These are phyloP conservation scores for Apiospora arundinis DNA, from an alignment of 2,329 filamentous ascomycete species.

Conservation along the genomic window DNA sequence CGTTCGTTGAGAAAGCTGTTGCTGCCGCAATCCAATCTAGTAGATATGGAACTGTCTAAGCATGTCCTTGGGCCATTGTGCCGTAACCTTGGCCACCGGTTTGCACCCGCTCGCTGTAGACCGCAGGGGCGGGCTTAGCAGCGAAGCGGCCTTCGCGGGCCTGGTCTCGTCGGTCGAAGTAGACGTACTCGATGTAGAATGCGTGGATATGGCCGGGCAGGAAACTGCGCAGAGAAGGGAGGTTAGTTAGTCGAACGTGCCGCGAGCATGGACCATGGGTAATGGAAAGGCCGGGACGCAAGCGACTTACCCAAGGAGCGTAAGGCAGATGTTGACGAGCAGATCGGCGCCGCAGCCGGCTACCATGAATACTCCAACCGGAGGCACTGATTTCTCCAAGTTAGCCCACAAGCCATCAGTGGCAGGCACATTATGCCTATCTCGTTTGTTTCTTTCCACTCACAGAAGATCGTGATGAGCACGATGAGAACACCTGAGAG, in stretches of 20 bases:
- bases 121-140: conserved; percentile 65
- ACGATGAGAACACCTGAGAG: conserved; percentile 56
- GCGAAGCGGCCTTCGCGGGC: conserved; percentile 62
- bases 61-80: conserved; percentile 47
- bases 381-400: conserved; percentile 60
- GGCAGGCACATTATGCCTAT: neutral
- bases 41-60: neutral
- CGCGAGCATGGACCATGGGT: neutral
- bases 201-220: conserved; percentile 81
- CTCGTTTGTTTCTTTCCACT: conserved; percentile 30
- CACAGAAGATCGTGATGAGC: conserved; percentile 60
- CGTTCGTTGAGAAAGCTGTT: neutral
- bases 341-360: conserved; percentile 71
- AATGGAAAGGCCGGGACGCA: neutral
- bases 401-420: conserved; percentile 14
- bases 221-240: neutral
- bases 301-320: conserved; percentile 62
- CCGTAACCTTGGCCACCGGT: conserved; percentile 72
- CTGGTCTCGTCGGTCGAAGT: conserved; percentile 76
- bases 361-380: conserved; percentile 67
- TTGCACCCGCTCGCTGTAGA: conserved; percentile 77
- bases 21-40: neutral
- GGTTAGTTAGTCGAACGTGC: neutral
- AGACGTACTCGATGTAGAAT: conserved; percentile 84
- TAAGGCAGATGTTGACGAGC: conserved; percentile 71